Evolutionary conservation across 352 stramenopile species (phyloP).

Genomic region (Phytophthora pinifolia): DNA sequence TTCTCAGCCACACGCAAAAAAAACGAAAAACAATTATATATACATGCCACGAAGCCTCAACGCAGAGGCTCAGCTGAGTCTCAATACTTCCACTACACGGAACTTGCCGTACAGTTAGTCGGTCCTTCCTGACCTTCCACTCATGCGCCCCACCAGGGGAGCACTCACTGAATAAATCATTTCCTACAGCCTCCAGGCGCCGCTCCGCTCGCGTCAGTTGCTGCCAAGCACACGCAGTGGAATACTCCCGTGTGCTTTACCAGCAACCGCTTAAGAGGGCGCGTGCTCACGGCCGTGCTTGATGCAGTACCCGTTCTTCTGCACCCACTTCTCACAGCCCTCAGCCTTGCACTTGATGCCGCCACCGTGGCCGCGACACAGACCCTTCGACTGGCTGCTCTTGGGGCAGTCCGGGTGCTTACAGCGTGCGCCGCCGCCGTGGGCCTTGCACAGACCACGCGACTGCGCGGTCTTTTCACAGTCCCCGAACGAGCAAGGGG

Average conservation of each 20-base stretch:
- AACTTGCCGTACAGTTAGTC: conserved; percentile 20
- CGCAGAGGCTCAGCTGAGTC: conserved; percentile 19
- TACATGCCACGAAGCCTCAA: conserved; percentile 23
- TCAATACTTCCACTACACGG: conserved; percentile 31
- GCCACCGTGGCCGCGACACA: conserved; percentile 81
- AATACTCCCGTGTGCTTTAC: conserved; percentile 5
- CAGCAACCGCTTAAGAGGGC: conserved; percentile 43
- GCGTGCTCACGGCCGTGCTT: conserved; percentile 82
- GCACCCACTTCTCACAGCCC: conserved; percentile 87
- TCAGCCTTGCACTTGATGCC: conserved; percentile 88
- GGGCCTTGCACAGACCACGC: conserved; percentile 80
- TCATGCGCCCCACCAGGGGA: conserved; percentile 12
- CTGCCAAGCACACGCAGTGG: conserved; percentile 12
- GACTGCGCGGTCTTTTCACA: conserved; percentile 89
- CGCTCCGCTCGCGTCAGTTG: conserved; percentile 7
- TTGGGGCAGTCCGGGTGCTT: conserved; percentile 87
- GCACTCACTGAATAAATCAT: conserved; percentile 43
- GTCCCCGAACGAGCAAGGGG: conserved; percentile 81
- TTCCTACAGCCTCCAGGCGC: conserved; percentile 8
- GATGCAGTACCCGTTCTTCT: conserved; percentile 91
- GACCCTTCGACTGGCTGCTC: conserved; percentile 80
- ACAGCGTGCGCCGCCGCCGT: conserved; percentile 78
- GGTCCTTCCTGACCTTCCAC: conserved; percentile 17
- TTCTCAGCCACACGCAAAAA: no score
- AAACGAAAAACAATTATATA: no score